Conservation (phyloP, 1,139 yeast species). For the Geotrichum australiense region DNA sequence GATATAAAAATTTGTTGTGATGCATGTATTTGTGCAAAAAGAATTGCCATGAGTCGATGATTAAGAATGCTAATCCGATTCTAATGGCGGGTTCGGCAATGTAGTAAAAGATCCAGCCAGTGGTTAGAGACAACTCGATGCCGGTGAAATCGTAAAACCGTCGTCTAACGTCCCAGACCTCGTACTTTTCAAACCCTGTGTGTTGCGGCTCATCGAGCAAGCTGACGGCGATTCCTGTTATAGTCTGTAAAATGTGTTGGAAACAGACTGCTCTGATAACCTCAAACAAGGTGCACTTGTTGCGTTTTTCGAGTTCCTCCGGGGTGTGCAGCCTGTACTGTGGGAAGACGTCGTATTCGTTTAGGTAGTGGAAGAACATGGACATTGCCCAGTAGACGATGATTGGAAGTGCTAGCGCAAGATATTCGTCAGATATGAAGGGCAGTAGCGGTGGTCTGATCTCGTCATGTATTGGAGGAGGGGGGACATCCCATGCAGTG, state of each 20-base stretch:
- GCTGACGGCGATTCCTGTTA: slow-evolving; percentile 53
- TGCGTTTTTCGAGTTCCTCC: slow-evolving; percentile 38
- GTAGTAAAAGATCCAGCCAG: slow-evolving; percentile 43
- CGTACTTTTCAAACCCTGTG: slow-evolving; percentile 66
- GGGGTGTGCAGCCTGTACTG: slow-evolving; percentile 77
- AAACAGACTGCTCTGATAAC: slow-evolving; percentile 75
- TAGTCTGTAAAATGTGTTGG: slow-evolving; percentile 78
- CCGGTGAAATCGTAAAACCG: slow-evolving; percentile 11
- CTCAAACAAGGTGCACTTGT: slow-evolving; percentile 60
- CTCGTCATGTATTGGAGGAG: slow-evolving; percentile 9
- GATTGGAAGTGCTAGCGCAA: slow-evolving; percentile 11
- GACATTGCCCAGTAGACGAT: slow-evolving; percentile 53
- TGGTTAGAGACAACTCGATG: slow-evolving; percentile 9
- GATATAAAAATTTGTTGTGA: slow-evolving; percentile 64
- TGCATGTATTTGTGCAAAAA: slow-evolving; percentile 88
- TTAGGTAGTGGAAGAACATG: slow-evolving; percentile 64
- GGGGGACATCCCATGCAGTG: slow-evolving; percentile 8
- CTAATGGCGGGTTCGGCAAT: slow-evolving; percentile 45
- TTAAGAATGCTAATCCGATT: slow-evolving; percentile 54
- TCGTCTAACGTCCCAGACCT: slow-evolving; percentile 48
- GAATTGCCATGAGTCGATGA: slow-evolving; percentile 94
- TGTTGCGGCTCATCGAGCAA: slow-evolving; percentile 54
- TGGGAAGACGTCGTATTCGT: slow-evolving; percentile 67
- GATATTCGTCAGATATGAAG: slow-evolving; percentile 11
- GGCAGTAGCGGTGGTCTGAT: slow-evolving; percentile 10